These are phyloP conservation scores for Raphanus hybrid DNA, from an alignment of 441 rosid species.

Conservation along the genomic window DNA sequence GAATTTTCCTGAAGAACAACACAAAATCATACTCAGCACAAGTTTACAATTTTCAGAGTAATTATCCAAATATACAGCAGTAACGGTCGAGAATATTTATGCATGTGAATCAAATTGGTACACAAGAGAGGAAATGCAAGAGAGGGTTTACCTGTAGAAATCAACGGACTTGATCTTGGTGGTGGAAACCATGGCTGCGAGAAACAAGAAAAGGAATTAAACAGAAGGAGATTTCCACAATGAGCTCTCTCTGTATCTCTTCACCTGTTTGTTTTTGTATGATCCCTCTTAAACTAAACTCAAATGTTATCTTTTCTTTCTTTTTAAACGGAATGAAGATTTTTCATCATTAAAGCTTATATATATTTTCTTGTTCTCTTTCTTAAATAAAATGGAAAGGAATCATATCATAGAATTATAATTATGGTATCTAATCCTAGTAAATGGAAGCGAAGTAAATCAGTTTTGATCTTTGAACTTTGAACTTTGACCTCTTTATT, in stretches of 20 bases:
- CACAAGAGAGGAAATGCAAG: not conserved
- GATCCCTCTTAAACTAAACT: constrained; percentile 23
- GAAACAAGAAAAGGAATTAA: not conserved
- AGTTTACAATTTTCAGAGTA: not conserved
- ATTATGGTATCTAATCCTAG: constrained; percentile 22
- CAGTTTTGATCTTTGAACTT: constrained; percentile 8
- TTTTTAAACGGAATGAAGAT: not conserved
- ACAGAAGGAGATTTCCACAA: constrained; percentile 10
- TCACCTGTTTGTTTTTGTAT: not conserved
- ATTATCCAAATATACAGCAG: not conserved
- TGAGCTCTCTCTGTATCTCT: not conserved
- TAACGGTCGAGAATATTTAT: not conserved
- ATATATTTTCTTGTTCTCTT: not conserved
- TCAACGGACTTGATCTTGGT: constrained; percentile 87
- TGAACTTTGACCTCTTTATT: not conserved
- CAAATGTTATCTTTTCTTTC: not conserved
- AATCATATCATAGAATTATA: not conserved
- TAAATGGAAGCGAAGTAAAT: constrained; percentile 23
- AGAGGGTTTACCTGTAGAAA: constrained; percentile 69
- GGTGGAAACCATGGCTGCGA: constrained; percentile 69
- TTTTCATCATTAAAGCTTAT: not conserved
- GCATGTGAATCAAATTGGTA: not conserved
- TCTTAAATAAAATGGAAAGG: not conserved
- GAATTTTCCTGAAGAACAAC: constrained; percentile 78
- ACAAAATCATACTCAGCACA: not conserved